phyloP scores from a whole-genome alignment of 208 protist genomes.

The Trypanosoma mega region DNA sequence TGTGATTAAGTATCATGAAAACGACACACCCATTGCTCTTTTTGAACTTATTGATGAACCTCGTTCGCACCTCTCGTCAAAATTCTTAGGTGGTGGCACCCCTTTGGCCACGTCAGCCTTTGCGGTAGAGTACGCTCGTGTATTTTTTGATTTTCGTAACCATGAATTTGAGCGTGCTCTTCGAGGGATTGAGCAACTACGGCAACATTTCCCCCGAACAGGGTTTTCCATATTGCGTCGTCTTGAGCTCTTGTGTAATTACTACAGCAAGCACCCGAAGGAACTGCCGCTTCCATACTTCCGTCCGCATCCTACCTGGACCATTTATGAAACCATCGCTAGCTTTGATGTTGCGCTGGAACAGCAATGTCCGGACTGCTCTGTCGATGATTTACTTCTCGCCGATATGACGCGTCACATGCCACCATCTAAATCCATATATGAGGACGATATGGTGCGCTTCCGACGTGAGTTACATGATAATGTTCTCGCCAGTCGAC shows the following conservation, averaged over 20 bases:
- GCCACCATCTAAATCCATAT: constrained; percentile 17
- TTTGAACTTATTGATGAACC: constrained; percentile 61
- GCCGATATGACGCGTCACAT: constrained; percentile 19
- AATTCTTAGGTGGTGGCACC: constrained; percentile 2
- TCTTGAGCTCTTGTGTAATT: constrained; percentile 61
- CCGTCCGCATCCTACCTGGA: constrained; percentile 61
- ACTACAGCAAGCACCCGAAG: constrained; percentile 36
- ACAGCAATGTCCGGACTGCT: background rate
- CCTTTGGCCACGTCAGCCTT: constrained; percentile 29
- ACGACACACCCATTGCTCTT: constrained; percentile 56
- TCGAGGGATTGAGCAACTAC: constrained; percentile 35
- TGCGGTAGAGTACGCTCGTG: constrained; percentile 64
- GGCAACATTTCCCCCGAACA: constrained; percentile 7
- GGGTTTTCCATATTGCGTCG: constrained; percentile 43
- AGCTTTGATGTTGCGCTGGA: constrained; percentile 1
- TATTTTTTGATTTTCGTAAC: constrained; percentile 73
- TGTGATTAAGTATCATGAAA: constrained; percentile 51
- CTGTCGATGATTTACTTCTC: constrained; percentile 6
- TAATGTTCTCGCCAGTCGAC: constrained; percentile 36
- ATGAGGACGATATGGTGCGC: constrained; percentile 45
- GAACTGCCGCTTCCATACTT: constrained; percentile 63
- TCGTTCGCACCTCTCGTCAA: constrained; percentile 4
- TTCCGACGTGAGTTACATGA: constrained; percentile 79
- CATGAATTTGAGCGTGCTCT: constrained; percentile 66
- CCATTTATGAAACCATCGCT: constrained; percentile 63